Conservation (phyloP, 176 grass and related monocot genomes). For the Eremochloa ophiuroides region DNA sequence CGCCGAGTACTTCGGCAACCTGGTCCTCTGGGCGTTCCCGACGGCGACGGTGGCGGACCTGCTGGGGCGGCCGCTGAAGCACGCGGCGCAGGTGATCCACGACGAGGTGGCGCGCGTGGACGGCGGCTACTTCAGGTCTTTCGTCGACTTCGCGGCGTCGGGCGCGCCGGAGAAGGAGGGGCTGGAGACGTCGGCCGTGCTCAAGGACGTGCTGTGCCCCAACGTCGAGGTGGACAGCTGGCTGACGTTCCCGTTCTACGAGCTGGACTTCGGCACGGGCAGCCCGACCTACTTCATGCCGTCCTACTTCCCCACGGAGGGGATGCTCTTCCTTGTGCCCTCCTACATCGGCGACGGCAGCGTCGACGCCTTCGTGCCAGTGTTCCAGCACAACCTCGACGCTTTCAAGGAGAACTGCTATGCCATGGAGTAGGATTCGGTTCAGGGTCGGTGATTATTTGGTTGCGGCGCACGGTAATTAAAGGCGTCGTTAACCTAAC, state of each 20-base stretch:
- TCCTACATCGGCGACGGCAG: constrained; percentile 67
- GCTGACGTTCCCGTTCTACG: constrained; percentile 73
- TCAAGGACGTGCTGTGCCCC: constrained; percentile 50
- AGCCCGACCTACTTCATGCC: constrained; percentile 75
- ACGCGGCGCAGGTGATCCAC: constrained; percentile 57
- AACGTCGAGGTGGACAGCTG: constrained; percentile 84
- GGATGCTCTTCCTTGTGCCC: constrained; percentile 61
- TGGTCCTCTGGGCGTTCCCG: constrained; percentile 74
- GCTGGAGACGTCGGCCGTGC: constrained; percentile 38
- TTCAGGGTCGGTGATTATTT: no score
- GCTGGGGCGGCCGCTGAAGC: constrained; percentile 19
- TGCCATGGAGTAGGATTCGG: constrained; percentile 14
- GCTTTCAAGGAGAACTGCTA: constrained; percentile 67
- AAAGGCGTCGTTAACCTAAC: no score
- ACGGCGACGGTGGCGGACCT: constrained; percentile 32
- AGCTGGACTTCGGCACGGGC: constrained; percentile 70
- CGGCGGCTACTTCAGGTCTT: constrained; percentile 70
- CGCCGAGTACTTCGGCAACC: constrained; percentile 58
- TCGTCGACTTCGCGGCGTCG: constrained; percentile 68
- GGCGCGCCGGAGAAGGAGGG: constrained; percentile 34
- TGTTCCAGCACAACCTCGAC: constrained; percentile 56
- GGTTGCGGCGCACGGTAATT: no score
- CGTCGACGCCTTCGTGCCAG: constrained; percentile 65
- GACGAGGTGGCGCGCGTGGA: constrained; percentile 48
- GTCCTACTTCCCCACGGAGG: constrained; percentile 63